Percentiles rank a stretch among this genome's conserved stretches.
Conservation (phyloP, 2,329 filamentous ascomycete species). For the Aspergillus costaricaensis region DNA sequence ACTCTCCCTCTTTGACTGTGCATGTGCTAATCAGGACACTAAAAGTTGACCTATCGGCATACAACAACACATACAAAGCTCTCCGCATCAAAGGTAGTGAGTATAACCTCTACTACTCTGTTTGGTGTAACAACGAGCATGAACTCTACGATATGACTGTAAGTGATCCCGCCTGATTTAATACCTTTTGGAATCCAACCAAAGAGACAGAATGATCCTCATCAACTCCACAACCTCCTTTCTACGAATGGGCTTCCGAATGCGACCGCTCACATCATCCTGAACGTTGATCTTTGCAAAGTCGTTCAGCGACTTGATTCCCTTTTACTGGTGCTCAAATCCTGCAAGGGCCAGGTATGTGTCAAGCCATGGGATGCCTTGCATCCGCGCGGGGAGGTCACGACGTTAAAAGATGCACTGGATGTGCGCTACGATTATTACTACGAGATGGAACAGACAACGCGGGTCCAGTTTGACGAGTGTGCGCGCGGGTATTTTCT, state of each 20-base stretch:
- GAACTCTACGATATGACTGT: conserved; percentile 42
- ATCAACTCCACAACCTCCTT: conserved; percentile 40
- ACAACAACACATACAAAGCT: conserved; percentile 45
- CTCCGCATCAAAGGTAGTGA: conserved; percentile 34
- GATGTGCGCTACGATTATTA: not conserved
- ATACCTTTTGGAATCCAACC: not conserved
- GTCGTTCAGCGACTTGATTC: conserved; percentile 37
- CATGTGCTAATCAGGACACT: not conserved
- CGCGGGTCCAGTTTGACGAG: not conserved
- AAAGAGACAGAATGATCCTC: conserved; percentile 33
- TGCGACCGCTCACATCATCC: conserved; percentile 10
- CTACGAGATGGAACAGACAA: not conserved
- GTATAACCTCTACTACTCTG: conserved; percentile 43
- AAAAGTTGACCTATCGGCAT: conserved; percentile 14
- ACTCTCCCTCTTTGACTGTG: no score
- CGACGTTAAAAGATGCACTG: not conserved
- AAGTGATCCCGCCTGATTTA: not conserved
- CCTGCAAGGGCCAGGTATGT: conserved; percentile 13
- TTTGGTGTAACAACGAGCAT: conserved; percentile 45
- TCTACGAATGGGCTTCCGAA: conserved; percentile 16
- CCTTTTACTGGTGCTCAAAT: conserved; percentile 41
- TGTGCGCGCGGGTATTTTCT: not conserved
- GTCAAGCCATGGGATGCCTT: not conserved
- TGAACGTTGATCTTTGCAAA: conserved; percentile 26
- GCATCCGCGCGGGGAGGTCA: not conserved